phyloP scores from a whole-genome alignment of 306 rosid species.

The Dryas alaskensis region DNA sequence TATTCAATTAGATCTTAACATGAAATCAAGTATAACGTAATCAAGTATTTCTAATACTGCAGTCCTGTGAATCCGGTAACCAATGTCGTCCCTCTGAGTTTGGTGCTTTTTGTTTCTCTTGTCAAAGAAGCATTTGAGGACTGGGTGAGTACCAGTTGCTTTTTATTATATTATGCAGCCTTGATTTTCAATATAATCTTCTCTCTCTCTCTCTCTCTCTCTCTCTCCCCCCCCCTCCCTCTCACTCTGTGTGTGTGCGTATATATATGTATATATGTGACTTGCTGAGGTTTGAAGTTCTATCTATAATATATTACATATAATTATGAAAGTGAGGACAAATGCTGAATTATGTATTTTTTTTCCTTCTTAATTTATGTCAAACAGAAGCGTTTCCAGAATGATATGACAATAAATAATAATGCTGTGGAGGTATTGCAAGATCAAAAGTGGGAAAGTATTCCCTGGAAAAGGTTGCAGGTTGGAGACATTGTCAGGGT shows the following conservation, averaged over 20 bases:
- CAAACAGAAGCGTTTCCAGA: conserved; percentile 89
- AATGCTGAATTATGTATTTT: neutral
- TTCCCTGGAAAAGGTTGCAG: conserved; percentile 87
- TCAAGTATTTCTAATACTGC: conserved; percentile 44
- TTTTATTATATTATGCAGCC: conserved; percentile 15
- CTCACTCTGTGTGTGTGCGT: neutral
- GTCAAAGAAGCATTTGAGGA: conserved; percentile 94
- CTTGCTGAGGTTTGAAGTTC: conserved; percentile 12
- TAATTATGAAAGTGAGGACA: neutral
- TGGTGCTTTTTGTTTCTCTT: conserved; percentile 87
- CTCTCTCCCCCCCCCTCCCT: too few species aligned
- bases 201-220: neutral
- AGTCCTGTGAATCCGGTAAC: conserved; percentile 92
- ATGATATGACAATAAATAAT: conserved; percentile 78
- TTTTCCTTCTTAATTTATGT: conserved; percentile 24
- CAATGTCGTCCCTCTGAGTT: conserved; percentile 78
- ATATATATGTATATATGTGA: too few species aligned
- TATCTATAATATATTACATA: conserved; percentile 2
- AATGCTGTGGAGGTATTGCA: conserved; percentile 64
- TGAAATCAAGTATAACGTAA: neutral
- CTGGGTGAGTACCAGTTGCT: conserved; percentile 63
- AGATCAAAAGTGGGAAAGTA: conserved; percentile 75
- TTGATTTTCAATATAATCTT: conserved; percentile 6
- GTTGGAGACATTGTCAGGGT: conserved; percentile 90
- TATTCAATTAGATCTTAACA: neutral